Percentiles rank a stretch among this genome's conserved stretches.
Conservation (phyloP, 441 rosid genomes). For the Eruca vesicaria region DNA sequence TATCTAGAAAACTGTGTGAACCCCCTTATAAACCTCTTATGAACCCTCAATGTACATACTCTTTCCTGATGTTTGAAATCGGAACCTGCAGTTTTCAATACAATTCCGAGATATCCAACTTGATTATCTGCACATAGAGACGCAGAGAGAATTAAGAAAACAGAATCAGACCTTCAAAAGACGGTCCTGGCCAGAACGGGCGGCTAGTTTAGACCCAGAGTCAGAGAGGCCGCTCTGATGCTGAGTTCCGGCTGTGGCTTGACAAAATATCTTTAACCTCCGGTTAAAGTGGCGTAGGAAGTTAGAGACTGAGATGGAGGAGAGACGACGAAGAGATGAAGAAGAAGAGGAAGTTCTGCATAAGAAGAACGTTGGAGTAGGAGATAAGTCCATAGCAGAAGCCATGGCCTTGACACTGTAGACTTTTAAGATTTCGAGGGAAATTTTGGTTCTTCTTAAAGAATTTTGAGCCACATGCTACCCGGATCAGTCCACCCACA, state of each 20-base stretch:
- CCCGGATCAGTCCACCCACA: no score
- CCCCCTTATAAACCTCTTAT: no score
- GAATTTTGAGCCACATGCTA: no score
- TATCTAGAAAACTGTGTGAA: no score
- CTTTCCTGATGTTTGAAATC: conserved; percentile 69
- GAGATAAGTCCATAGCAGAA: conserved; percentile 34
- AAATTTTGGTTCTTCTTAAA: no score
- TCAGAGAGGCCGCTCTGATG: conserved; percentile 35
- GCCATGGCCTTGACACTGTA: no score
- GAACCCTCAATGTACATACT: no score
- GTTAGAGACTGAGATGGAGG: conserved; percentile 21
- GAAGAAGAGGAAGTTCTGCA: conserved; percentile 33
- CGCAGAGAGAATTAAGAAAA: no score
- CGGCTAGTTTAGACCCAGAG: conserved; percentile 35
- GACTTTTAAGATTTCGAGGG: no score
- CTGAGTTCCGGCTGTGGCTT: conserved; percentile 41
- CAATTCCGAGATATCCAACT: no score
- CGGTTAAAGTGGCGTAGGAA: conserved; percentile 18
- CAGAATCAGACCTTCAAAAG: no score
- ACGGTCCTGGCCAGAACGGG: conserved; percentile 63
- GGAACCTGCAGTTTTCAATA: conserved; percentile 70
- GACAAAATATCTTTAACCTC: conserved; percentile 28
- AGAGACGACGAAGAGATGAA: conserved; percentile 23
- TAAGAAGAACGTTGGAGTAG: conserved; percentile 41
- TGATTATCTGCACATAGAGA: no score